These are phyloP conservation scores for Ligustrum vulgare DNA, from an alignment of 257 asterid species.

Conservation along the genomic window DNA sequence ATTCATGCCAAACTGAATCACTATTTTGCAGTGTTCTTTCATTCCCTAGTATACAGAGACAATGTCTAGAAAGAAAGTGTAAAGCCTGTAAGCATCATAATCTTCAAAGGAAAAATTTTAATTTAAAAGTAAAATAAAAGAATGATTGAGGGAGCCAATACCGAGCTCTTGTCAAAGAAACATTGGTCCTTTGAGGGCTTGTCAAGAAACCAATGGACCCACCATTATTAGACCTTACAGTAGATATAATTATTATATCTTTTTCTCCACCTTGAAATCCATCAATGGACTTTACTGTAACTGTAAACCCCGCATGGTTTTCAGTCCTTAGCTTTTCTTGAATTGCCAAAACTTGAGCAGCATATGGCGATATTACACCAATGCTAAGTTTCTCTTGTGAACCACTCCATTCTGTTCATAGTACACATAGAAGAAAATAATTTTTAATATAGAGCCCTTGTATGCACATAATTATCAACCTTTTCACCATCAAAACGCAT, in stretches of 20 bases:
- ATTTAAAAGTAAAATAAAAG: not conserved
- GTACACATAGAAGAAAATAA: not conserved
- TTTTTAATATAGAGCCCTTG: not conserved
- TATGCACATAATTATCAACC: not conserved
- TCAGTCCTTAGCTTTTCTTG: constrained; percentile 37
- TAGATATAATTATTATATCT: constrained; percentile 61
- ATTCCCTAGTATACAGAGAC: constrained; percentile 72
- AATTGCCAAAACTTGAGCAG: constrained; percentile 65
- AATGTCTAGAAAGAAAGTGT: constrained; percentile 45
- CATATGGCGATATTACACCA: constrained; percentile 73
- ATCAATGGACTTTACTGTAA: constrained; percentile 67
- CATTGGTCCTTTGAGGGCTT: constrained; percentile 59
- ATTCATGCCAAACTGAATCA: constrained; percentile 46
- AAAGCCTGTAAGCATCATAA: constrained; percentile 9
- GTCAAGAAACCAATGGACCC: constrained; percentile 63
- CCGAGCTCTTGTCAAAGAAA: constrained; percentile 83
- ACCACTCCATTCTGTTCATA: constrained; percentile 45
- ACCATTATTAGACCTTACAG: constrained; percentile 49
- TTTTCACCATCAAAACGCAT: not conserved
- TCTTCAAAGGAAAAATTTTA: not conserved
- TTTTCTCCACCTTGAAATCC: constrained; percentile 85
- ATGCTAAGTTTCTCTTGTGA: constrained; percentile 46
- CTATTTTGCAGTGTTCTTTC: constrained; percentile 43
- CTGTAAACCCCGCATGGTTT: constrained; percentile 35
- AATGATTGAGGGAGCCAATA: constrained; percentile 17